These are phyloP conservation scores for Brassica cretica DNA, from an alignment of 345 rosid species.

Conservation along the genomic window DNA sequence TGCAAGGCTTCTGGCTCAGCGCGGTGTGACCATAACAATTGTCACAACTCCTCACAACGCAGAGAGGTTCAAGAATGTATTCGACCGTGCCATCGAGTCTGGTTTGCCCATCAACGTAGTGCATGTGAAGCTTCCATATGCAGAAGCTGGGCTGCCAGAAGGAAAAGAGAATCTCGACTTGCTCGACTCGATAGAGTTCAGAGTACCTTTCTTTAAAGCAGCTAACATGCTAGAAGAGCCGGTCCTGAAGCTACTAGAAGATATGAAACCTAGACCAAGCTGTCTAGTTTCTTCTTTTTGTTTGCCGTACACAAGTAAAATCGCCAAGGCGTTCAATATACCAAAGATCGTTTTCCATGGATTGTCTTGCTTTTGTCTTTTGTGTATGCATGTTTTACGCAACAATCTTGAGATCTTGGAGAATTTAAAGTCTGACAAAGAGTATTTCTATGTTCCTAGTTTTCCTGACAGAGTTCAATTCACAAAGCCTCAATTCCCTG, in stretches of 20 bases:
- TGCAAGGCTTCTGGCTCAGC: conserved; percentile 49
- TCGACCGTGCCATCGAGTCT: conserved; percentile 22
- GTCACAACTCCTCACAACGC: conserved; percentile 48
- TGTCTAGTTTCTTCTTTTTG: conserved; percentile 47
- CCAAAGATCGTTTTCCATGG: conserved; percentile 61
- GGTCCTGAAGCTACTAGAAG: conserved; percentile 31
- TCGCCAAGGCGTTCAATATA: conserved; percentile 37
- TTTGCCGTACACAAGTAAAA: conserved; percentile 31
- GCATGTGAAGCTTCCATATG: conserved; percentile 32
- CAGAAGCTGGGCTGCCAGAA: conserved; percentile 41
- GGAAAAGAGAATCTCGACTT: conserved; percentile 42
- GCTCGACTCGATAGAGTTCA: conserved; percentile 19
- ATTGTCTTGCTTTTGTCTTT: conserved; percentile 35
- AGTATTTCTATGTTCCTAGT: conserved; percentile 33
- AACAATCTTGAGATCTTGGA: conserved; percentile 19
- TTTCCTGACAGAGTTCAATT: conserved; percentile 45
- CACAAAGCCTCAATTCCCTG: conserved; percentile 21
- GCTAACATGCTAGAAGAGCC: conserved; percentile 35
- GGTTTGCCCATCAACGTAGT: conserved; percentile 34
- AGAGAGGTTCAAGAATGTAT: conserved; percentile 17
- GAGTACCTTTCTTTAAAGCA: conserved; percentile 25
- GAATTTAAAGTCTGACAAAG: conserved; percentile 7
- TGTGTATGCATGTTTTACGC: conserved; percentile 22
- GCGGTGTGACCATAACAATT: conserved; percentile 45
- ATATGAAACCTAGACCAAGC: conserved; percentile 44